phyloP scores from a whole-genome alignment of 2,329 filamentous ascomycete species.

The Cytospora chrysosperma region DNA sequence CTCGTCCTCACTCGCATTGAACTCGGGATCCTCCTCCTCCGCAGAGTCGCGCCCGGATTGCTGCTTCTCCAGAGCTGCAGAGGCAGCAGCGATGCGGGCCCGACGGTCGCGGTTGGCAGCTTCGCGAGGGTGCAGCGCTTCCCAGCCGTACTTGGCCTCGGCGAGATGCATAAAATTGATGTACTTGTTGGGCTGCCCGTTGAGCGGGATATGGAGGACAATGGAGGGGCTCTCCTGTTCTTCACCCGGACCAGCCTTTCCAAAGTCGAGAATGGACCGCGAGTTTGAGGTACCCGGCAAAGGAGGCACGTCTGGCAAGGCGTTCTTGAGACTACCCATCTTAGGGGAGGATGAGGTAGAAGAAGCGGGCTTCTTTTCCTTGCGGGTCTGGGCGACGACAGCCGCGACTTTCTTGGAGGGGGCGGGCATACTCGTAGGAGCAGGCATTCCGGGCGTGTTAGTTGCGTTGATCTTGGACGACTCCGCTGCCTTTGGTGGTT shows the following conservation, averaged over 20 bases:
- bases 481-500: constrained; percentile 25
- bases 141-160: constrained; percentile 91
- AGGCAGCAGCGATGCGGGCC: constrained; percentile 82
- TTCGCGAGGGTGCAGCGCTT: constrained; percentile 85
- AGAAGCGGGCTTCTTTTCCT: constrained; percentile 40
- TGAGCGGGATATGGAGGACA: constrained; percentile 76
- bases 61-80: constrained; percentile 78
- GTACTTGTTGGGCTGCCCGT: constrained; percentile 82
- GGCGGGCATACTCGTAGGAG: constrained; percentile 27
- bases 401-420: constrained; percentile 46
- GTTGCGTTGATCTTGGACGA: constrained; percentile 25
- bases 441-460: constrained; percentile 17
- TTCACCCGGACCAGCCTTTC: constrained; percentile 57
- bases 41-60: constrained; percentile 59
- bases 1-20: constrained; percentile 52
- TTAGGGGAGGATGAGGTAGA: constrained; percentile 48
- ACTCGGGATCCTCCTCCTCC: constrained; percentile 18
- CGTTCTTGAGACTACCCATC: constrained; percentile 49
- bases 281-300: constrained; percentile 39
- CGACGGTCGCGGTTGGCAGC: constrained; percentile 87
- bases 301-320: constrained; percentile 36
- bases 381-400: constrained; percentile 45
- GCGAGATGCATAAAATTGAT: constrained; percentile 95
- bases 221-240: constrained; percentile 71
- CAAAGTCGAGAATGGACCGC: constrained; percentile 62